Evolutionary conservation across 257 asterid genomes (phyloP), one percentile per base, ranked within the genome.

Genomic region (Cinchona pubescens): DNA sequence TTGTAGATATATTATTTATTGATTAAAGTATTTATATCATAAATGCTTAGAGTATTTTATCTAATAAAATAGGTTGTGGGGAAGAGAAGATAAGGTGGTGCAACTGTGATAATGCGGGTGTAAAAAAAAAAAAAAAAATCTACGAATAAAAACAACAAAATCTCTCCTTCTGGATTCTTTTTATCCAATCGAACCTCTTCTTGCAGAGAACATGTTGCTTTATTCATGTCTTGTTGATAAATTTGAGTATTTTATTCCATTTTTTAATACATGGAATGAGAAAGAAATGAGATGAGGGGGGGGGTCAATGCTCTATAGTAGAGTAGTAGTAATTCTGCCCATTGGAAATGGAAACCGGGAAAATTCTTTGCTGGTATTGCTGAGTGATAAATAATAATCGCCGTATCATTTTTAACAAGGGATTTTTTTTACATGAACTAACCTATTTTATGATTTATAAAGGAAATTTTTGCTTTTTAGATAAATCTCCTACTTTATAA

Each of bases 161-260:
- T 88, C 91, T 88, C 82, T 80, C 84, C 83, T 69, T 78, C 74
- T 78, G 89, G 89, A 87, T 87, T 86, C 92, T 86, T 90, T 85
- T 87, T 87, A 88, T 90, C 97, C 89, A 72, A 80, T 83, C 87
- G 94, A 88, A 87, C 96, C 84, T 83, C 88, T 90, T 87, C 75
- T 84, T 90, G 94, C 97, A 90, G 96, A 92, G 94, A 88, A 87
- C 91, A 84, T 87, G 96, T 86, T 88, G 73, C 93, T 86, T 92
- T 92, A 84, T 86, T 87, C 89, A 90, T 84, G 81, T 82, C 85
- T 65, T 80, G 62, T 77, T 71, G 81, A 85, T 82, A 80, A 72
- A 72, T 66, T 59, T 42, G 67, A 68, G 16, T 71, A 79, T 79
- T 80, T 53, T 73, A 80, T 79, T 79, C 60, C 62, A 66, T 56